phyloP scores from a whole-genome alignment of 1,139 yeast species.

The Yamadazyma friedrichii region DNA sequence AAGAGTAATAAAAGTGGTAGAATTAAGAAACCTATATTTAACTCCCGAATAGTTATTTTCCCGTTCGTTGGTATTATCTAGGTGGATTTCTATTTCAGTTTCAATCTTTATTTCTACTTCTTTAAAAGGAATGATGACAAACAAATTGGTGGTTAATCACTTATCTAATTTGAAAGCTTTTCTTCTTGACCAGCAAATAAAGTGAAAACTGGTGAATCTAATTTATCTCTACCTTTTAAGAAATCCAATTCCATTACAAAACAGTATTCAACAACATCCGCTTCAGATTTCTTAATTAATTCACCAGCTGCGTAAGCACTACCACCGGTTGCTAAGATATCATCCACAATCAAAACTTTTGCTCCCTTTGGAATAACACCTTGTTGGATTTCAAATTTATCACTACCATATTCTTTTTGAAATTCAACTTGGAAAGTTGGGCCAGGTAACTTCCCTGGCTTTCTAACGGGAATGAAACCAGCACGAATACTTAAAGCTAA shows the following conservation, averaged over 20 bases:
- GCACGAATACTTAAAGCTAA: constrained; percentile 86
- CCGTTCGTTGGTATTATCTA: too few species aligned
- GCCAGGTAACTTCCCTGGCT: constrained; percentile 94
- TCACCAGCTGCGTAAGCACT: constrained; percentile 94
- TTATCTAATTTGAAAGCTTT: constrained; percentile 19
- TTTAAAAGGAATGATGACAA: too few species aligned
- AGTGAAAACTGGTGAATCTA: constrained; percentile 83
- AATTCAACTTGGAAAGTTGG: constrained; percentile 69
- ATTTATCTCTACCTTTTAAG: constrained; percentile 88
- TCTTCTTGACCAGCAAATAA: constrained; percentile 81
- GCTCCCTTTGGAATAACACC: constrained; percentile 80
- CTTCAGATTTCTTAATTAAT: constrained; percentile 64
- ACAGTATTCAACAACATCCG: constrained; percentile 72
- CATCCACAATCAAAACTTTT: constrained; percentile 85
- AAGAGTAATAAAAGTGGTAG: too few species aligned
- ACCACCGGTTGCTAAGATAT: constrained; percentile 97
- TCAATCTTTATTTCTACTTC: too few species aligned
- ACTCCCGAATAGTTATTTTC: neutral
- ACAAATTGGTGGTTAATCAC: constrained; percentile 2
- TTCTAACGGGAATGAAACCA: constrained; percentile 93
- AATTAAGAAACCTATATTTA: too few species aligned
- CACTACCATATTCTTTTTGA: constrained; percentile 90
- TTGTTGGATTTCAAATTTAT: constrained; percentile 83
- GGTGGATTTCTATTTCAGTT: too few species aligned
- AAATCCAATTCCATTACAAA: constrained; percentile 94